These are phyloP conservation scores for Coniochaeta hoffmannii DNA, from an alignment of 2,329 filamentous ascomycete species.

Conservation along the genomic window DNA sequence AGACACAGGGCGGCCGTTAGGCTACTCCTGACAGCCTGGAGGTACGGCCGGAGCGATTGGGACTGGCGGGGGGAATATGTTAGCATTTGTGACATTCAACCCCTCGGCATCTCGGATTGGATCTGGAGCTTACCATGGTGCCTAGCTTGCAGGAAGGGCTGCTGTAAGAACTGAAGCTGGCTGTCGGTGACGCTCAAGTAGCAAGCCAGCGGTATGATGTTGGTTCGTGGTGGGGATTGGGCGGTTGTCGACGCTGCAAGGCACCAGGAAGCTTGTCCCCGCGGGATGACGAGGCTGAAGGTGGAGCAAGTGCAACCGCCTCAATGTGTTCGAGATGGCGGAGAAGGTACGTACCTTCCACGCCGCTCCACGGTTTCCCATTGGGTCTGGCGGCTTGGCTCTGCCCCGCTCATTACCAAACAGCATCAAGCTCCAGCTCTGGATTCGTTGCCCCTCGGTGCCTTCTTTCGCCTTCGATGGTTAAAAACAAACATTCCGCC, in stretches of 20 bases:
- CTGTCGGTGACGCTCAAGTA: not conserved
- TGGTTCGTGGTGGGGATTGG: not conserved
- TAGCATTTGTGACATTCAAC: not conserved
- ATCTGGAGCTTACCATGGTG: not conserved
- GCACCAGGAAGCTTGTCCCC: not conserved
- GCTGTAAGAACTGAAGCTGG: not conserved
- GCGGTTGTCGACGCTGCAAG: not conserved
- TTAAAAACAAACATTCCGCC: not conserved
- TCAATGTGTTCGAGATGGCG: not conserved
- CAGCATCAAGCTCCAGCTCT: not conserved
- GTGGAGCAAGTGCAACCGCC: not conserved
- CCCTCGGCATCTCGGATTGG: not conserved
- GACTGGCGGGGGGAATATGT: conserved; percentile 46
- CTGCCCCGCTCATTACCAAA: not conserved
- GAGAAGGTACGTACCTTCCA: not conserved
- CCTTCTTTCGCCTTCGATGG: conserved; percentile 11
- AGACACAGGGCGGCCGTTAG: conserved; percentile 89
- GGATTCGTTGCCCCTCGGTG: conserved; percentile 6
- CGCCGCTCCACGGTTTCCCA: not conserved
- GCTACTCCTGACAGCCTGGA: conserved; percentile 91
- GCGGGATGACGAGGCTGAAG: not conserved
- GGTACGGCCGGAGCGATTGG: conserved; percentile 93
- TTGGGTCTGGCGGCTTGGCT: not conserved
- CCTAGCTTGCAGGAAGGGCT: not conserved
- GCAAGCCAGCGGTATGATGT: not conserved